These are phyloP conservation scores for Leccinum insolens DNA, from an alignment of 1,284 basidiomycete genomes.

Conservation along the genomic window DNA sequence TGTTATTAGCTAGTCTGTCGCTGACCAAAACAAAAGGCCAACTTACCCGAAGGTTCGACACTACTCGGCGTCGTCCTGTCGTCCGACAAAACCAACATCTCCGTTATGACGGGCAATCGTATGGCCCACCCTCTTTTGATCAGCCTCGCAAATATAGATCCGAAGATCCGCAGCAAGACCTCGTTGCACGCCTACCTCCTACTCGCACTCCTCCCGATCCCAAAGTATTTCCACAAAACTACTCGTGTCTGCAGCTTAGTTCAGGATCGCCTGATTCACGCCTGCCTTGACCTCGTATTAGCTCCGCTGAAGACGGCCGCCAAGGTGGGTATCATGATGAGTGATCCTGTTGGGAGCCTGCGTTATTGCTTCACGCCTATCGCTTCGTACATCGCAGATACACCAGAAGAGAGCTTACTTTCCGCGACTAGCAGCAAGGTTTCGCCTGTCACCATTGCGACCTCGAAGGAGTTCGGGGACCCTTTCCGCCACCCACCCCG, in stretches of 20 bases:
- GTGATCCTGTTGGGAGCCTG: neutral
- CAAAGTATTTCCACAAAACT: neutral
- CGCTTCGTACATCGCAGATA: neutral
- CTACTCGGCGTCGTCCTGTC: neutral
- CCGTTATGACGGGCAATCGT: neutral
- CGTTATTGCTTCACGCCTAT: neutral
- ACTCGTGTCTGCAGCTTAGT: neutral
- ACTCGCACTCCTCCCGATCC: neutral
- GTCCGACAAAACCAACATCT: too few relatives aligned
- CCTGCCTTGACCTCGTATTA: neutral
- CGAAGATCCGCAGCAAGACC: too few relatives aligned
- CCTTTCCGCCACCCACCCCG: neutral
- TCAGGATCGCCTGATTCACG: neutral
- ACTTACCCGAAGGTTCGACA: neutral
- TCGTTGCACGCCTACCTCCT: neutral
- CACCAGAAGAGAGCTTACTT: neutral
- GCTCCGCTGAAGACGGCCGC: neutral
- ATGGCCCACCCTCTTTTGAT: neutral
- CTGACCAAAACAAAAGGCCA: neutral
- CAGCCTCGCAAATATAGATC: too few relatives aligned
- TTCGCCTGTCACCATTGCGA: neutral
- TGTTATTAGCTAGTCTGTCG: neutral
- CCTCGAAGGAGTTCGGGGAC: neutral
- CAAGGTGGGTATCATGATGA: neutral
- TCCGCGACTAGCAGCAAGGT: neutral